A percentile compares a stretch with the other conserved stretches of the same genome.
These are phyloP conservation scores for Cenchrus fungigraminus DNA, from an alignment of 176 grass and related monocot genomes.

Conservation along the genomic window DNA sequence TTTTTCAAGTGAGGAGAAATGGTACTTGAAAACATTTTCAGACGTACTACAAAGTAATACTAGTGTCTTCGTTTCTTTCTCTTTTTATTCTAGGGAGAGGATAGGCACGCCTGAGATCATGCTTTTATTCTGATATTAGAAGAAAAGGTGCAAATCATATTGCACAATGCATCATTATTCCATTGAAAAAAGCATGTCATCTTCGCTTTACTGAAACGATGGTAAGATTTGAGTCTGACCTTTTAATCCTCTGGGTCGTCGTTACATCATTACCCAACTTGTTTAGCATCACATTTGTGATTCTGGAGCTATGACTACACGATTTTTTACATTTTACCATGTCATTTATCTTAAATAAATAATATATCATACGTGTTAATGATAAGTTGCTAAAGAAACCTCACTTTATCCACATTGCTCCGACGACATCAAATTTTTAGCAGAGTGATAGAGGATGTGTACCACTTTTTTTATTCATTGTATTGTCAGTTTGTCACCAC, in stretches of 20 bases:
- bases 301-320: too few species aligned
- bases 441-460: too few species aligned
- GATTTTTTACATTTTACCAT: not conserved
- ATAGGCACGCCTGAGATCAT: not conserved
- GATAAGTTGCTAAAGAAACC: not conserved
- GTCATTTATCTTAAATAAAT: not conserved
- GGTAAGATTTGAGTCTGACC: not conserved
- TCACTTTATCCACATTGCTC: not conserved
- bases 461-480: too few species aligned
- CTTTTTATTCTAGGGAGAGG: not conserved
- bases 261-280: not conserved
- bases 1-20: not conserved
- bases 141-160: not conserved
- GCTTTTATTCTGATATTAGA: not conserved
- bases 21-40: not conserved
- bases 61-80: not conserved
- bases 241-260: too few species aligned
- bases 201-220: accelerated
- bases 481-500: too few species aligned
- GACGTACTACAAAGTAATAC: not conserved
- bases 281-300: too few species aligned
- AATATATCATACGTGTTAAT: accelerated
- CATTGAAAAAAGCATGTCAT: accelerated
- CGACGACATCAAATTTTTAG: too few species aligned
- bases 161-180: not conserved